Evolutionary conservation across 257 asterid genomes (phyloP), one percentile per base, ranked within the genome.

Genomic region (Fraxinus pennsylvanica): DNA sequence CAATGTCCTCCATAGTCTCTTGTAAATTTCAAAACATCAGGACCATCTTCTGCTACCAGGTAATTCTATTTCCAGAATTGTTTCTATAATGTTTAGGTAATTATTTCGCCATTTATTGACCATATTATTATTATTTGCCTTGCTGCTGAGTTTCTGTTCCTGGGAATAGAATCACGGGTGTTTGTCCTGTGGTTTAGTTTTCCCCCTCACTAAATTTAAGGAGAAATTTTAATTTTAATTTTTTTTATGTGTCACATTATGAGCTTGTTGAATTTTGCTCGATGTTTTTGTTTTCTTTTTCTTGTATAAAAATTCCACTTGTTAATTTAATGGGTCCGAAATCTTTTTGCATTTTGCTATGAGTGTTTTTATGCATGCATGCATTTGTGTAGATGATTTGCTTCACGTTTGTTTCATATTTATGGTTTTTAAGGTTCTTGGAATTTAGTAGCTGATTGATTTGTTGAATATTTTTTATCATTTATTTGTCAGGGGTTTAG

Each of bases 401-500:
- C 75, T 76, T 70, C 25, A 41, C 29, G 68, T 52, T 72, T 39
- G 47, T 39, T 39, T 39, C 3, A 39, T 39, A 39, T 1, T 39
- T 39, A 39, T 39, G 21, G 63, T 67, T 47, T 41, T 69, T 21
- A 52, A 32, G 54, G 5, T 69, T 69, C 75, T 69, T 69, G 47
- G 19, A 32, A 38, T 68, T 14, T 19, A 52, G 19, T 22, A 71
- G 41, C 69, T 74, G 78, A 74, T 75, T 21, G 30, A 45, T 61
- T 22, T 71, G 5, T 10, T 33, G 47, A 12, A 47, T 13, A 30
- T 52, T 52, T 15, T 52, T 45, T 3, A 3, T 12, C 5, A 52
- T 52, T 52, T 3, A 35, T 74, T 71, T 75, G 38, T 50, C 67
- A 74, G 68, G 69, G 76, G 22, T 72, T 79, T 22, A 85, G 81